These are phyloP conservation scores for Prunus yedoensis DNA, from an alignment of 331 rosid species.

Conservation along the genomic window DNA sequence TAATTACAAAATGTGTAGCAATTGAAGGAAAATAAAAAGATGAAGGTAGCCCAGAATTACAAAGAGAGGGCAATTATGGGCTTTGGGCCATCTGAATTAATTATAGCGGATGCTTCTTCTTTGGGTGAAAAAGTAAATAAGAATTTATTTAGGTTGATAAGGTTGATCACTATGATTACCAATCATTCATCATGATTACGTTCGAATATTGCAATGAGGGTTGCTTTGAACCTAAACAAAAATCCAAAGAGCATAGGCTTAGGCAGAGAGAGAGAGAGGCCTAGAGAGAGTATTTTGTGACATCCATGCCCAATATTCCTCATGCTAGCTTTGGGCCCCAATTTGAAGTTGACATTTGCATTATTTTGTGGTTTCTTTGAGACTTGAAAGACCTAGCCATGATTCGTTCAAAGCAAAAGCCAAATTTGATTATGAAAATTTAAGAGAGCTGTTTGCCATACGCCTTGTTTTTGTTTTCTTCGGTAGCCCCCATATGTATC, in stretches of 20 bases:
- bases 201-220: constrained; percentile 21
- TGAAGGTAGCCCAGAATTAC: too few species aligned
- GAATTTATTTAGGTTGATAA: not conserved
- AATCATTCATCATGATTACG: constrained; percentile 19
- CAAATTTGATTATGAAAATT: not conserved
- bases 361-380: not conserved
- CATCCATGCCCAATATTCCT: constrained; percentile 31
- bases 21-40: too few species aligned
- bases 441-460: not conserved
- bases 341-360: constrained; percentile 37
- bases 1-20: too few species aligned
- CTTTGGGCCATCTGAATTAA: too few species aligned
- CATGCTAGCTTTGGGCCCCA: constrained; percentile 42
- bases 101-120: too few species aligned
- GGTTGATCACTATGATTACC: not conserved
- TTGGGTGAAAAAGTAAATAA: not conserved
- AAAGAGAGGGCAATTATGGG: too few species aligned
- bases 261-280: constrained; percentile 24
- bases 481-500: not conserved
- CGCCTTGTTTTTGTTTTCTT: not conserved
- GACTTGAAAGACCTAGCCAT: not conserved
- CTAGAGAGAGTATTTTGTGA: constrained; percentile 39
- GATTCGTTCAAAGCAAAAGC: constrained; percentile 5
- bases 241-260: constrained; percentile 46
- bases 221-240: constrained; percentile 63